Evolutionary conservation across 2,329 filamentous ascomycete species (phyloP), one percentile per base, ranked within the genome.

Genomic region (Xylariaceae sp.): DNA sequence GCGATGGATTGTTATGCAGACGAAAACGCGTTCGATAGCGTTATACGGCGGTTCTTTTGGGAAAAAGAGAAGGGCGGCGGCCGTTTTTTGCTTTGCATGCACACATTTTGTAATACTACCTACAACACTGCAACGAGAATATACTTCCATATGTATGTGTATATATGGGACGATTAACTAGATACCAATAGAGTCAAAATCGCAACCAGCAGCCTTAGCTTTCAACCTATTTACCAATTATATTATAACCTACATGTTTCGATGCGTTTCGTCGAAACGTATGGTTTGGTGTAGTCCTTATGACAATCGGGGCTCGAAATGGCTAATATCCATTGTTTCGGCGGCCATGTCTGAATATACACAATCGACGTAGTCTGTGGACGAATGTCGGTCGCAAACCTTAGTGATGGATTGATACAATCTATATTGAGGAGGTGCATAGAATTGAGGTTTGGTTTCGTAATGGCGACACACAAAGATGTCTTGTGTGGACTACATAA

Each of bases 401-500:
- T n/a, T n/a, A 37, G 14, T 16, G 32, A 37, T 37, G 14, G 32
- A 16, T 37, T 16, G 7, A 37, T 37, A 26, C 23, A 26, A 9
- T 26, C 23, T 37, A 7, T 43, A 40, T 20, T 32, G 40, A 20
- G 26, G 47, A 14, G 42, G 19, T 44, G 40, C 19, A 26, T n/a
- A 26, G 42, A 52, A 37, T 37, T 20, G 50, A 9, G 18, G 32
- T 47, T 51, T 43, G 20, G 9, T 37, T 52, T 57, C 54, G 60
- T 62, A 62, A 62, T 62, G 50, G 54, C 57, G 57, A 62, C 60
- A 57, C 57, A 49, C 14, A 37, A n/a, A 16, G 9, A 37, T 10
- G 40, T 9, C 23, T 52, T 19, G 48, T 20, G 48, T 40, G 32
- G n/a, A n/a, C n/a, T n/a, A n/a, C n/a, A n/a, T 62, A 54, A 29